Conservation (phyloP, 1,284 basidiomycete genomes). For the Malassezia psittaci region DNA sequence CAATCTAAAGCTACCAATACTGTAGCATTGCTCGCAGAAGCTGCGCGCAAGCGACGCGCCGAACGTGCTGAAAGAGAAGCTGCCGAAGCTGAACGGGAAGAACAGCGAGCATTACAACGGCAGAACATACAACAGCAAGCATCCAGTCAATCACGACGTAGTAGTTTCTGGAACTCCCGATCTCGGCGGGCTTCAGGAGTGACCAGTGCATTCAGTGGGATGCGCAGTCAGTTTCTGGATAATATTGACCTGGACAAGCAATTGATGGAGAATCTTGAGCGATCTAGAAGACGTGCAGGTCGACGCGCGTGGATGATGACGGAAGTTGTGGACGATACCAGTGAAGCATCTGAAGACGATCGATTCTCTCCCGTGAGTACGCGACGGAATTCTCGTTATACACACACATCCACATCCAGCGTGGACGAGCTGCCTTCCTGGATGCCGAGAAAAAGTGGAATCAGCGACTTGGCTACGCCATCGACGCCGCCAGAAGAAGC, state of each 20-base stretch:
- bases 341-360: constrained; percentile 34
- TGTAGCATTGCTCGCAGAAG: constrained; percentile 39
- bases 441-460: constrained; percentile 5
- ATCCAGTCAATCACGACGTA: constrained; percentile 19
- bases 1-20: constrained; percentile 32
- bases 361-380: constrained; percentile 38
- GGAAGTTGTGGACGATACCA: constrained; percentile 36
- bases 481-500: constrained; percentile 2
- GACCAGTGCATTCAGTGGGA: constrained; percentile 10
- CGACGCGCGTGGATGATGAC: constrained; percentile 42
- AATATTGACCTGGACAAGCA: constrained; percentile 31
- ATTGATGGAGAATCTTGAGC: constrained; percentile 40
- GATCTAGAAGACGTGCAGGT: constrained; percentile 27
- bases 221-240: constrained; percentile 27
- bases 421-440: constrained; percentile 1
- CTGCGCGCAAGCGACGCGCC: constrained; percentile 34
- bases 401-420: neutral
- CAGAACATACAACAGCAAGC: constrained; percentile 21
- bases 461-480: constrained; percentile 19
- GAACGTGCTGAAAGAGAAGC: constrained; percentile 12
- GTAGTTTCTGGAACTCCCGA: constrained; percentile 22
- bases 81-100: constrained; percentile 24
- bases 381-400: constrained; percentile 21
- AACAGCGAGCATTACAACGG: constrained; percentile 24
- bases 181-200: constrained; percentile 28